Evolutionary conservation across 2,329 filamentous ascomycete genomes (phyloP), one percentile per base, ranked within the genome.

Genomic region (Xylariaceae sp.): DNA sequence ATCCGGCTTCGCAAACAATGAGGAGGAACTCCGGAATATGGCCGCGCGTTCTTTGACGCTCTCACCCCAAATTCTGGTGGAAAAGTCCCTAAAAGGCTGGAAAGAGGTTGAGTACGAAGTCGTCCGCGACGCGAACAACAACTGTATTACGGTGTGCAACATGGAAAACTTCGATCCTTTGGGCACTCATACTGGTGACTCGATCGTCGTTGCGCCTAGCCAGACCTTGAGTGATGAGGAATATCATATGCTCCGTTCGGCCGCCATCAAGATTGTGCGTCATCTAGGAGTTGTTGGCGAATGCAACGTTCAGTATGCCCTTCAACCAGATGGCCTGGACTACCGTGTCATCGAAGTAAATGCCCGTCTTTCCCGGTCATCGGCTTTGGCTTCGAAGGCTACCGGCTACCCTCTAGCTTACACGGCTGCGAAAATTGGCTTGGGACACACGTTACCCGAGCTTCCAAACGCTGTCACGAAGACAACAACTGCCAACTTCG

Each of bases 301-400:
- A 77, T 99, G 94, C 75, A 99, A 99, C 72, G 92, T 96, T 32
- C 92, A 97, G 75, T 99, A 99, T 72, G 92, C 92, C 60, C 83
- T 99, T 59, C 91, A 96, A 73, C 94, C 94, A 15, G 92, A 96
- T 75, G 92, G 92, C 54, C 85, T 96, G 57, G 94, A 99, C 77
- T 99, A 97, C 80, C 85, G 94, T 71, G 92, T 99, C 60, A 99
- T 99, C 66, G 94, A 99, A 75, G 92, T 99, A 74, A 99, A 99
- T 71, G 94, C 94, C 63, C 92, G 94, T 85, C 85, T 99, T 48
- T 97, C 94, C 68, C 89, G 94, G 67, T 99, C 94, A 43, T 99
- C 94, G 54, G 94, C 94, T 61, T 81, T 99, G 62, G 94, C 94
- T 58, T 97, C 94, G 59, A 99, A 99, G 78, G 94, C 94, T 60